These are phyloP conservation scores for Biscogniauxia mediterranea DNA, from an alignment of 2,329 filamentous ascomycete genomes.

Conservation along the genomic window DNA sequence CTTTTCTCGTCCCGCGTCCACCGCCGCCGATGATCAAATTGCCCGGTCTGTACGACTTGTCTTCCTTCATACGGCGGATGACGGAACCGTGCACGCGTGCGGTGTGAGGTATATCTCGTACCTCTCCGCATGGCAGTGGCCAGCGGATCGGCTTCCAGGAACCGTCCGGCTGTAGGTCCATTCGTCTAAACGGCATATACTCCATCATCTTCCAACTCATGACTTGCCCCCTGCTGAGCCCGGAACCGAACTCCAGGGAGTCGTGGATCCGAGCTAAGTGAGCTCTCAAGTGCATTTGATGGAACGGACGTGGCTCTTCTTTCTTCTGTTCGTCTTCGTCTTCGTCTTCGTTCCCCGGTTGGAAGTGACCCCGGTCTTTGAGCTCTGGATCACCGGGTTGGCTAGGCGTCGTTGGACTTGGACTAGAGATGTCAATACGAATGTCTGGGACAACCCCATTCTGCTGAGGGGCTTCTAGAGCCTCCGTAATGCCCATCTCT, in stretches of 20 bases:
- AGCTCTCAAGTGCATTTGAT: constrained; percentile 56
- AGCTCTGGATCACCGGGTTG: constrained; percentile 2
- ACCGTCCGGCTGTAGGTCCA: constrained; percentile 72
- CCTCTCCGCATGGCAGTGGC: constrained; percentile 76
- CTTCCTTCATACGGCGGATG: constrained; percentile 65
- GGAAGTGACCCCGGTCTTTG: constrained; percentile 18
- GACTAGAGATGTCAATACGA: constrained; percentile 33
- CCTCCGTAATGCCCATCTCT: constrained; percentile 60
- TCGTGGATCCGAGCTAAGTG: constrained; percentile 63
- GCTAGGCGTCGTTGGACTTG: constrained; percentile 13
- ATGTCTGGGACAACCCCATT: constrained; percentile 31
- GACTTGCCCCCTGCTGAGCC: constrained; percentile 55
- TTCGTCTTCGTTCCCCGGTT: constrained; percentile 4
- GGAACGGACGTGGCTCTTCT: constrained; percentile 42
- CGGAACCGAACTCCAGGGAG: constrained; percentile 63
- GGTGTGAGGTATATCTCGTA: constrained; percentile 69
- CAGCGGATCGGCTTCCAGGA: constrained; percentile 78
- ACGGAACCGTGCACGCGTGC: constrained; percentile 73
- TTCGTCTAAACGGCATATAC: constrained; percentile 75
- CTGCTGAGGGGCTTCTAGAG: constrained; percentile 31
- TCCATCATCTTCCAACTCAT: constrained; percentile 74
- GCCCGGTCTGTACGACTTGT: constrained; percentile 68
- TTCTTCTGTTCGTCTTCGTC: constrained; percentile 14
- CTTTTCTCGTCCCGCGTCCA: constrained; percentile 63
- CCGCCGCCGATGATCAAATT: constrained; percentile 80